Evolutionary conservation across 768 basidiomycete genomes (phyloP).

Genomic region (Xerocomus brunneocitrinus): DNA sequence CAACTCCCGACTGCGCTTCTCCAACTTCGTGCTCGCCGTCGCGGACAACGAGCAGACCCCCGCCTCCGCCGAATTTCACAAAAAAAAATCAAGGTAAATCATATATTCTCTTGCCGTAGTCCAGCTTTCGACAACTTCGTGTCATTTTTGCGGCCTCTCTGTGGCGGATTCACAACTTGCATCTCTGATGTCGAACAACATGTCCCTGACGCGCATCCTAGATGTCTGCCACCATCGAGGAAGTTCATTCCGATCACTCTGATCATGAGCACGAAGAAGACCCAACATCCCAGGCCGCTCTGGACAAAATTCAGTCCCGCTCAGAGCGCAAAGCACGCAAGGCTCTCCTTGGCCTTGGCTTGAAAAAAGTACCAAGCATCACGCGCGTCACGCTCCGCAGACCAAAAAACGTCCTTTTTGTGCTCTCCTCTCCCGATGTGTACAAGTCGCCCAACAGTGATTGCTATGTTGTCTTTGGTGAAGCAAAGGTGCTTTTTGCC

Average conservation of each 20-base stretch:
- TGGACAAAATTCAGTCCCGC: constrained; percentile 91
- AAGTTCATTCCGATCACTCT: constrained; percentile 77
- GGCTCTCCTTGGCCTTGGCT: constrained; percentile 82
- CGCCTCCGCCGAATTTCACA: constrained; percentile 8
- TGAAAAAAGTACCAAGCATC: constrained; percentile 91
- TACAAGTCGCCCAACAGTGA: constrained; percentile 98
- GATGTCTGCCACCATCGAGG: constrained; percentile 81
- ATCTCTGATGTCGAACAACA: constrained; percentile 26
- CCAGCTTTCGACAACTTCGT: not conserved
- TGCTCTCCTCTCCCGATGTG: constrained; percentile 90
- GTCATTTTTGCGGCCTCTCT: not conserved
- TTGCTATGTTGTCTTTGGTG: constrained; percentile 98
- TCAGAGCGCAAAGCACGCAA: constrained; percentile 95
- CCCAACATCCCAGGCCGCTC: constrained; percentile 76
- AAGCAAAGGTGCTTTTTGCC: constrained; percentile 66
- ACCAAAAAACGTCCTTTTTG: constrained; percentile 95
- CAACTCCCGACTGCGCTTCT: constrained; percentile 21
- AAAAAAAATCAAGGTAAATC: constrained; percentile 21
- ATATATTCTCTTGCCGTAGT: not conserved
- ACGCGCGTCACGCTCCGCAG: constrained; percentile 92
- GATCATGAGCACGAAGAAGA: constrained; percentile 75
- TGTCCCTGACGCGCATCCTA: constrained; percentile 26
- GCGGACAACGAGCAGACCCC: constrained; percentile 32
- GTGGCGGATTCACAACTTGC: constrained; percentile 28
- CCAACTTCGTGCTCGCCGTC: constrained; percentile 27